Conservation (phyloP, 1,139 yeast genomes). For the Geotrichum histeridarum region DNA sequence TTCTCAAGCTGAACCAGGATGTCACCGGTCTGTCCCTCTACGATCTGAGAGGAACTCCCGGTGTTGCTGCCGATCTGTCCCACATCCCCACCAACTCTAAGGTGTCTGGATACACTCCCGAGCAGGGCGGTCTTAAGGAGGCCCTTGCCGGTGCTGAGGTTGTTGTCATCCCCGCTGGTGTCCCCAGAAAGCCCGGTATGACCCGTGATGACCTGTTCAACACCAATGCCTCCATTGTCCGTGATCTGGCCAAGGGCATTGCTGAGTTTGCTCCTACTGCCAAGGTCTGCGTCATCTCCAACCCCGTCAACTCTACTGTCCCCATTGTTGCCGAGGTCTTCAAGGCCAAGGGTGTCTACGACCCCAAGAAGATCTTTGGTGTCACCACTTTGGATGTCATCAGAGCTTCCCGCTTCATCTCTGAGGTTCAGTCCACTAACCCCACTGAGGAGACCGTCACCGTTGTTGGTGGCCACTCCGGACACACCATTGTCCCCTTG, state of each 20-base stretch:
- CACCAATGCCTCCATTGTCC: conserved; percentile 87
- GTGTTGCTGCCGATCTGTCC: conserved; percentile 87
- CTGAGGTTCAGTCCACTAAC: conserved; percentile 47
- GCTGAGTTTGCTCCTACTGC: conserved; percentile 73
- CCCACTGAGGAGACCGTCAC: conserved; percentile 63
- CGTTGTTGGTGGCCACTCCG: conserved; percentile 96
- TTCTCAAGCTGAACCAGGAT: conserved; percentile 63
- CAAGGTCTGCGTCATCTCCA: conserved; percentile 72
- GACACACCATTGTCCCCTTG: conserved; percentile 88
- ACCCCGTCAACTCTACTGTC: conserved; percentile 94
- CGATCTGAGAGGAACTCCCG: conserved; percentile 86
- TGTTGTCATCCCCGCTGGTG: conserved; percentile 91
- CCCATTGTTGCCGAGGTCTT: conserved; percentile 87
- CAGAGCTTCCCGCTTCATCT: conserved; percentile 78
- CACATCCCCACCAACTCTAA: conserved; percentile 81
- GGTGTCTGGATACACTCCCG: conserved; percentile 67
- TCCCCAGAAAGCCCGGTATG: conserved; percentile 98
- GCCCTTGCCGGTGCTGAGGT: conserved; percentile 72
- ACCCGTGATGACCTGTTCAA: conserved; percentile 92
- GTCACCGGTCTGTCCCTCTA: conserved; percentile 65
- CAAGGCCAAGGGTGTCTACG: conserved; percentile 66
- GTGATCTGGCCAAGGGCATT: conserved; percentile 74
- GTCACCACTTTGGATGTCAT: conserved; percentile 89
- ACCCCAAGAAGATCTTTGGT: conserved; percentile 81
- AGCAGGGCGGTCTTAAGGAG: conserved; percentile 46